Evolutionary conservation across 352 stramenopile species (phyloP).

Genomic region (Globisporangium camurandrum): DNA sequence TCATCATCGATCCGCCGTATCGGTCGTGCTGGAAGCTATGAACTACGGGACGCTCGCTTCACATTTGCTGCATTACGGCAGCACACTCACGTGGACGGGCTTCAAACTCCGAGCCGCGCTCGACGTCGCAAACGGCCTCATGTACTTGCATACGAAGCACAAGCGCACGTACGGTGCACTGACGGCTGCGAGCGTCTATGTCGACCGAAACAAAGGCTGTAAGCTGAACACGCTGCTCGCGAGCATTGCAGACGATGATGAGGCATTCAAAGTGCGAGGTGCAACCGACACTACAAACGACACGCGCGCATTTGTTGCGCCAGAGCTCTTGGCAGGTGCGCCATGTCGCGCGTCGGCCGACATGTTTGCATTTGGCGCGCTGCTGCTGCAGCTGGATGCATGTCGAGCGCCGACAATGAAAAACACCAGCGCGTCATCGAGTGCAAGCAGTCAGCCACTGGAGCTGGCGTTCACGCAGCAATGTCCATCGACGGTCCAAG

Average conservation of each 20-base stretch:
- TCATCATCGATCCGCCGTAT: no score
- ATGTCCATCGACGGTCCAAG: conserved; percentile 42
- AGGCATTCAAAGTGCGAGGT: conserved; percentile 2
- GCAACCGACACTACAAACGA: neutral
- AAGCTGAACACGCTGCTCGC: conserved; percentile 74
- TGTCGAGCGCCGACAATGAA: no score
- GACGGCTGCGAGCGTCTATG: conserved; percentile 59
- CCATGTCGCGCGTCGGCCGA: conserved; percentile 37
- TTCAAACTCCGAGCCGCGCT: conserved; percentile 72
- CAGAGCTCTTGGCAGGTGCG: conserved; percentile 46
- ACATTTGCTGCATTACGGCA: conserved; percentile 28
- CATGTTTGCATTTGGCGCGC: conserved; percentile 68
- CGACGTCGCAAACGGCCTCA: conserved; percentile 55
- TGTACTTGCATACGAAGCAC: conserved; percentile 73
- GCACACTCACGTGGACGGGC: conserved; percentile 55
- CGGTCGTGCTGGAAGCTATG: conserved; percentile 65
- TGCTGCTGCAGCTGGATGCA: conserved; percentile 54
- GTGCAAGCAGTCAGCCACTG: conserved; percentile 29
- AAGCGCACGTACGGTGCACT: conserved; percentile 66
- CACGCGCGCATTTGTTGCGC: conserved; percentile 36
- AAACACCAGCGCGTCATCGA: conserved; percentile 47
- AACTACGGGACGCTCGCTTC: conserved; percentile 57
- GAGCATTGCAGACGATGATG: conserved; percentile 32
- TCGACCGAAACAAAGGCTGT: conserved; percentile 64
- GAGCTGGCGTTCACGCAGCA: conserved; percentile 70